Evolutionary conservation across 345 rosid species (phyloP).

Genomic region (Eutrema heterophyllum): DNA sequence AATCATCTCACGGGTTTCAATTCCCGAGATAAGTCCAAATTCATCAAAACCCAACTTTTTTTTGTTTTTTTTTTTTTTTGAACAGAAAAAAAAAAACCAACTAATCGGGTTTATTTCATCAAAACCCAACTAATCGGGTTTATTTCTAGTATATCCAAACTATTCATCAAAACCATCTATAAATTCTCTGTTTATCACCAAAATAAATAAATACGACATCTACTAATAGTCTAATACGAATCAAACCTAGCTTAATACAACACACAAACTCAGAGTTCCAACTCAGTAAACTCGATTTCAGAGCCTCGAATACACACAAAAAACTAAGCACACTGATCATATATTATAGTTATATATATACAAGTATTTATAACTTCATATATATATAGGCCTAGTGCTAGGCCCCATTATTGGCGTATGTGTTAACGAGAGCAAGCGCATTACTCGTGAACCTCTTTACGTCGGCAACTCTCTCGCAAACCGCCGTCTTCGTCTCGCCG

Average conservation of each 20-base stretch:
- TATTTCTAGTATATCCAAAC: neutral
- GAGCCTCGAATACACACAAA: constrained; percentile 6
- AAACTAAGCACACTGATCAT: neutral
- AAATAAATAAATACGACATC: no score
- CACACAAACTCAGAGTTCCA: constrained; percentile 20
- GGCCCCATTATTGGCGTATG: constrained; percentile 22
- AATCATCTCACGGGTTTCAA: constrained; percentile 27
- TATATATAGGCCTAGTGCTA: constrained; percentile 1
- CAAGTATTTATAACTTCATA: constrained; percentile 8
- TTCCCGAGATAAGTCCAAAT: neutral
- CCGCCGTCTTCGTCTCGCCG: constrained; percentile 39
- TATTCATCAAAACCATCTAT: neutral
- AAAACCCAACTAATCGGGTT: no score
- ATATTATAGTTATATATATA: neutral
- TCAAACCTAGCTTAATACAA: neutral
- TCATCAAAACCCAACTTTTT: no score
- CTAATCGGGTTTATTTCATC: no score
- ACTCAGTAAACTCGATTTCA: constrained; percentile 7
- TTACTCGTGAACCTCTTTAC: constrained; percentile 76
- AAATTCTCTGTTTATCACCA: no score
- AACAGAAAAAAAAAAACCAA: no score
- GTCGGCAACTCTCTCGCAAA: constrained; percentile 37
- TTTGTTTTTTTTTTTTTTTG: no score
- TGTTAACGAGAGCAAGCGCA: constrained; percentile 59
- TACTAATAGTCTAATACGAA: neutral